Evolutionary conservation across 257 asterid species (phyloP).

Genomic region (Cruciata laevipes): DNA sequence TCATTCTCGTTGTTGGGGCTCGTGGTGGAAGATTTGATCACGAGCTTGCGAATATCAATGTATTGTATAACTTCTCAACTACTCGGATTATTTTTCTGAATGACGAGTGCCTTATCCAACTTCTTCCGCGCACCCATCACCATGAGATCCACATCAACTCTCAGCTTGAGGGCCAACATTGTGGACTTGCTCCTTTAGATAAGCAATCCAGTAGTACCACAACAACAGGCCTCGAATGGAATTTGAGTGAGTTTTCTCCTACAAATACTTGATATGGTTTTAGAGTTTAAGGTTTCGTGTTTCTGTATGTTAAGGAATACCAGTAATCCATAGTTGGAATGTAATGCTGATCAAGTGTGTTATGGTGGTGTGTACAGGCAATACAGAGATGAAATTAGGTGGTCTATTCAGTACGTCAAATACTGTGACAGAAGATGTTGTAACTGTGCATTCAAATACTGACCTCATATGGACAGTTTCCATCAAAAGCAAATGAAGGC

Average conservation of each 20-base stretch:
- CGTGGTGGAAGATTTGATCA: constrained; percentile 99
- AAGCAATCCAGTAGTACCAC: constrained; percentile 52
- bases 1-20: constrained; percentile 85
- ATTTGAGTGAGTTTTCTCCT: constrained; percentile 53
- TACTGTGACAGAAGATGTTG: constrained; percentile 44
- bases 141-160: constrained; percentile 62
- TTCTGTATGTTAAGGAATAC: background rate
- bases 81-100: constrained; percentile 61
- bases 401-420: constrained; percentile 86
- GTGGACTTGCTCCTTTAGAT: constrained; percentile 79
- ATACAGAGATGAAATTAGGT: constrained; percentile 77
- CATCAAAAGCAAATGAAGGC: constrained; percentile 32
- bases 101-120: constrained; percentile 83
- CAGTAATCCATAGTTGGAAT: background rate
- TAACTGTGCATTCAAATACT: constrained; percentile 68
- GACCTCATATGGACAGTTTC: constrained; percentile 94
- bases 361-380: constrained; percentile 30
- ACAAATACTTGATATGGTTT: background rate
- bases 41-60: constrained; percentile 83
- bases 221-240: constrained; percentile 89
- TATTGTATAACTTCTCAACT: constrained; percentile 55
- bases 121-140: constrained; percentile 60
- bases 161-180: constrained; percentile 76
- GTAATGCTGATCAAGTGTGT: background rate
- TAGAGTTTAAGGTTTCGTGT: background rate